Conservation (phyloP, 257 asterid species). For the Solanum bukasovii region DNA sequence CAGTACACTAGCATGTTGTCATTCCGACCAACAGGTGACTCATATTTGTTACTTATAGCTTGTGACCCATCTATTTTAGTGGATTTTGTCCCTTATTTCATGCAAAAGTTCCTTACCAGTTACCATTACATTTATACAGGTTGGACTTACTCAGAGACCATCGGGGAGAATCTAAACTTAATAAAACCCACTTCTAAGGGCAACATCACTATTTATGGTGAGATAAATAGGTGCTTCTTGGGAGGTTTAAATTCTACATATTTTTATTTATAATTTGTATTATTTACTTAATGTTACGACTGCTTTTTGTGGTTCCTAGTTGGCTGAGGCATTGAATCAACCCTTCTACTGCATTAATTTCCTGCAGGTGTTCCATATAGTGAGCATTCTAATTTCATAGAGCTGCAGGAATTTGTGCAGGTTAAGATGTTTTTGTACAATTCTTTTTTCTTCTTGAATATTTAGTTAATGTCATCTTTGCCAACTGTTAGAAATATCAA, state of each 20-base stretch:
- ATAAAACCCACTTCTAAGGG: conserved; percentile 13
- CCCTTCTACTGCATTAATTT: neutral
- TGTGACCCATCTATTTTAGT: neutral
- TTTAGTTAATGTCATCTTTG: neutral
- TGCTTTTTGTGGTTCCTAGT: neutral
- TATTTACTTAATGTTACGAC: neutral
- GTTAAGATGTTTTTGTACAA: neutral
- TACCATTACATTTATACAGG: neutral
- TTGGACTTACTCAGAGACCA: conserved; percentile 20
- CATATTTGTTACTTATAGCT: neutral
- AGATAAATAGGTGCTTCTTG: neutral
- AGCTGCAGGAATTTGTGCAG: conserved; percentile 22
- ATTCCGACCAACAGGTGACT: conserved; percentile 21
- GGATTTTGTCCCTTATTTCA: neutral
- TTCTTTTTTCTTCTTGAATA: neutral
- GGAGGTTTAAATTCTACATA: neutral
- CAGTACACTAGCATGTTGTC: conserved; percentile 13
- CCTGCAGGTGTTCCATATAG: conserved; percentile 21
- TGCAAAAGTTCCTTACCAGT: neutral
- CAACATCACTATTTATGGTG: conserved; percentile 18
- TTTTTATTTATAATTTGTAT: neutral
- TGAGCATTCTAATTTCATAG: conserved; percentile 22
- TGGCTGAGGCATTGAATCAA: neutral
- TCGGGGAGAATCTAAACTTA: conserved; percentile 5
- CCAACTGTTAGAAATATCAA: neutral